These are phyloP conservation scores for Saccharomycopsis hybrid DNA, from an alignment of 1,139 yeast genomes.

Conservation along the genomic window DNA sequence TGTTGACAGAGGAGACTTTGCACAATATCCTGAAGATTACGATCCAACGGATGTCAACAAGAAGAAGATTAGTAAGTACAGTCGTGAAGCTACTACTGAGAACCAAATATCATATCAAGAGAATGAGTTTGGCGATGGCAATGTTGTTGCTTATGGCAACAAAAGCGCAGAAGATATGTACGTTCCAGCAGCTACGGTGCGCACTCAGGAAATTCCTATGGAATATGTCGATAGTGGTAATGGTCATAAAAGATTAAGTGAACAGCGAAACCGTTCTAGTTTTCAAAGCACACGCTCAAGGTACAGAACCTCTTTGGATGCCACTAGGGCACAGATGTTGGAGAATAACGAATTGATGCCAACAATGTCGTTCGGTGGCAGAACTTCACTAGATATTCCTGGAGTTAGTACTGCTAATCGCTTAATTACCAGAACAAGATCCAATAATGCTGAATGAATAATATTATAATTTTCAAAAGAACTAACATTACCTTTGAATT, in stretches of 20 bases:
- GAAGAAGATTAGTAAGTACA: constrained; percentile 32
- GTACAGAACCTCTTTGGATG: constrained; percentile 14
- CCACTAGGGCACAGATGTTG: constrained; percentile 18
- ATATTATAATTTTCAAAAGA: too few species aligned
- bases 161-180: constrained; percentile 8
- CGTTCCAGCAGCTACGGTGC: too few species aligned
- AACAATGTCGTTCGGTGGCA: constrained; percentile 15
- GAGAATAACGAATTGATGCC: constrained; percentile 16
- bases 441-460: too few species aligned
- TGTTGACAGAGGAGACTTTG: constrained; percentile 52
- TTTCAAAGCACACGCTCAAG: not conserved
- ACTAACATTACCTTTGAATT: too few species aligned
- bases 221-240: constrained; percentile 14
- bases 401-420: constrained; percentile 19
- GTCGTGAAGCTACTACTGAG: constrained; percentile 2
- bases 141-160: too few species aligned
- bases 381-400: constrained; percentile 21
- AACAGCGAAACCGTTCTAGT: constrained; percentile 2
- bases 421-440: constrained; percentile 8
- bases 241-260: constrained; percentile 12
- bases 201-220: constrained; percentile 22
- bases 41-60: constrained; percentile 59
- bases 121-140: too few species aligned
- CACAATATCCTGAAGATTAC: constrained; percentile 48
- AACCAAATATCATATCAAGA: constrained; percentile 7